These are phyloP conservation scores for Podospora australis DNA, from an alignment of 495 filamentous ascomycete genomes.

Conservation along the genomic window DNA sequence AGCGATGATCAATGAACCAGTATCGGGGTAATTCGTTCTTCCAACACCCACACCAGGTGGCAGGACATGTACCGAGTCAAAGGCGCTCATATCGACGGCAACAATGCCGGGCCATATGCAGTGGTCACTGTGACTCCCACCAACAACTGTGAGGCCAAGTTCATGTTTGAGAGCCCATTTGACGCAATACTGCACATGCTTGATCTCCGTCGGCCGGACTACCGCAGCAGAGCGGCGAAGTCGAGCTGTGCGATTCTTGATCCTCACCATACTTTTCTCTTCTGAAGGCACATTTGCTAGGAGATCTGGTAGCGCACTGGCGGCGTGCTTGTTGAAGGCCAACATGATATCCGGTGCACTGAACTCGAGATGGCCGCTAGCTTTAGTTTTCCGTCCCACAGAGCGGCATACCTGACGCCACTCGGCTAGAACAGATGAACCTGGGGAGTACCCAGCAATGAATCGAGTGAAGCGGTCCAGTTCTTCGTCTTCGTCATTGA, in stretches of 20 bases:
- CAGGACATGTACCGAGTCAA: slow-evolving; percentile 47
- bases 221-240: slow-evolving; percentile 39
- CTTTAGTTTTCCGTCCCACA: slow-evolving; percentile 41
- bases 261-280: slow-evolving; percentile 21
- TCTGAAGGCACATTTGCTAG: slow-evolving; percentile 37
- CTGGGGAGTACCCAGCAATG: slow-evolving; percentile 40
- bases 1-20: slow-evolving; percentile 40
- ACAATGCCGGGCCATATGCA: slow-evolving; percentile 51
- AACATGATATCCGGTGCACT: slow-evolving; percentile 47
- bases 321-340: slow-evolving; percentile 42
- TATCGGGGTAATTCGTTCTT: slow-evolving; percentile 14
- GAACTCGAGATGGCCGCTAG: slow-evolving; percentile 44
- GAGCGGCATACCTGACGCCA: slow-evolving; percentile 50
- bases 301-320: slow-evolving; percentile 44
- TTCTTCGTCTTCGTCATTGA: slow-evolving; percentile 41
- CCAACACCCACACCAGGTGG: slow-evolving; percentile 21
- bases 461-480: slow-evolving; percentile 52
- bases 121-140: slow-evolving; percentile 56
- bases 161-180: slow-evolving; percentile 51
- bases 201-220: slow-evolving; percentile 42
- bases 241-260: slow-evolving; percentile 51
- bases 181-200: slow-evolving; percentile 51
- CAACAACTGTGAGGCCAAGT: slow-evolving; percentile 46
- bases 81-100: slow-evolving; percentile 52
- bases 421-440: slow-evolving; percentile 29